Evolutionary conservation across 805 yeast genomes (phyloP), one percentile per base, ranked within the genome.

Genomic region (Zygotorulaspora florentina): DNA sequence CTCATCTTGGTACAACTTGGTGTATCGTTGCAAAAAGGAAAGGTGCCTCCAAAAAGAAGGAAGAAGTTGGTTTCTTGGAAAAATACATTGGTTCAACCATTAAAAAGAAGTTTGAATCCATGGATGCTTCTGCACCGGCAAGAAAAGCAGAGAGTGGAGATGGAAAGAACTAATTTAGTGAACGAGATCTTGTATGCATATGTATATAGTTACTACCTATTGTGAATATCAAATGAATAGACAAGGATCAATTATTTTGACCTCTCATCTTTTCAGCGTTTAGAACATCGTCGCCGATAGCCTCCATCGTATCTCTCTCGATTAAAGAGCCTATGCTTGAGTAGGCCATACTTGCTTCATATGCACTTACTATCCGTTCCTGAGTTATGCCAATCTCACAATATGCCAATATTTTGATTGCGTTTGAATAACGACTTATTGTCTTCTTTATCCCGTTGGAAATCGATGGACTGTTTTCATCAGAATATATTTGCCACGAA

Each of bases 1-100:
- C 81, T 16, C 97, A 93, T 68, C 75, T 93, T 50, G 98, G 98
- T 16, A 86, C 98, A 1, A 88, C 96, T 4, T 90, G 93, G 93
- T 77, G 85, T 67, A 73, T 85, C 54, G 80, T 85, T 7, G 85
- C 88, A 35, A 86, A 86, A 67, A 73, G 76, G 54, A 83, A 84
- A n/a, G 84, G 81, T 44, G 91, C 85, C 59, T 72, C 76, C 5
- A 71, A 69, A 57, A 59, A 50, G 40, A 55, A 51, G 40, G 73
- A 69, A 26, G 83, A 77, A 51, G 57, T 76, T 50, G 71, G 76
- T 0, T 75, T 76, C 54, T 59, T 71, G 30, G 80, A 78, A 47
- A 77, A 76, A 52, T 78, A 76, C 45, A 70, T 70, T 55, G 70
- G 62, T 4, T 62, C 71, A 9, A 65, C 70, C 53, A 55, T 69